Conservation (phyloP, 2,329 filamentous ascomycete species). For the Colletotrichum higginsianum region DNA sequence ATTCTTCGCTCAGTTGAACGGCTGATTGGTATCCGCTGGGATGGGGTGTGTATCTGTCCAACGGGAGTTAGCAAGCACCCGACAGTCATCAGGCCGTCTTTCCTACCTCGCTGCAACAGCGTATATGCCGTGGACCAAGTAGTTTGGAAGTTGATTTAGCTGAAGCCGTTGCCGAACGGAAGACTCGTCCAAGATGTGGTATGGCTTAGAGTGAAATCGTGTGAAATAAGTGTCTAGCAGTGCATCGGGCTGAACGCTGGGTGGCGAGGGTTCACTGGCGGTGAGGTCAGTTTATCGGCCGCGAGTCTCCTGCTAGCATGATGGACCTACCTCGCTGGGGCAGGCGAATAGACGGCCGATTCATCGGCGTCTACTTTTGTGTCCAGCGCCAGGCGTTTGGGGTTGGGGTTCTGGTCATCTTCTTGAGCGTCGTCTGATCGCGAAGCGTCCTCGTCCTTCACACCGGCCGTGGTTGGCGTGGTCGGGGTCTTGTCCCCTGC, state of each 20-base stretch:
- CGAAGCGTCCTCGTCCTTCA: slow-evolving; percentile 46
- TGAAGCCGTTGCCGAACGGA: slow-evolving; percentile 80
- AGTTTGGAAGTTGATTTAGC: slow-evolving; percentile 73
- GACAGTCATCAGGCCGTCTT: neutral
- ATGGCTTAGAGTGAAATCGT: slow-evolving; percentile 86
- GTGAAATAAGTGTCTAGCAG: slow-evolving; percentile 85
- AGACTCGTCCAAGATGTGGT: slow-evolving; percentile 84
- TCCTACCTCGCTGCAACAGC: slow-evolving; percentile 74
- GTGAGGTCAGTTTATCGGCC: slow-evolving; percentile 26
- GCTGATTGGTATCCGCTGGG: slow-evolving; percentile 77
- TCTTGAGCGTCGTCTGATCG: slow-evolving; percentile 48
- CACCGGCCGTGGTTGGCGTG: slow-evolving; percentile 43
- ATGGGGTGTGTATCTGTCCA: slow-evolving; percentile 77
- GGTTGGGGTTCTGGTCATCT: slow-evolving; percentile 59
- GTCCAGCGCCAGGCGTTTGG: slow-evolving; percentile 52
- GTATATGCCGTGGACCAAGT: slow-evolving; percentile 70
- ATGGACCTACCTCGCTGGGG: slow-evolving; percentile 52
- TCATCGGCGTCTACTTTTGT: slow-evolving; percentile 54
- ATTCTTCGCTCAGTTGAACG: slow-evolving; percentile 79
- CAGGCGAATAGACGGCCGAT: slow-evolving; percentile 60
- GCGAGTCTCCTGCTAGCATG: neutral
- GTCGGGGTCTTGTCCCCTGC: slow-evolving; percentile 51
- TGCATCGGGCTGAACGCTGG: slow-evolving; percentile 68
- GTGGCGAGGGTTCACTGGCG: slow-evolving; percentile 61
- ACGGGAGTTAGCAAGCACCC: slow-evolving; percentile 42